These are phyloP conservation scores for Pseudocercospora ulei DNA, from an alignment of 2,329 filamentous ascomycete species.

Conservation along the genomic window DNA sequence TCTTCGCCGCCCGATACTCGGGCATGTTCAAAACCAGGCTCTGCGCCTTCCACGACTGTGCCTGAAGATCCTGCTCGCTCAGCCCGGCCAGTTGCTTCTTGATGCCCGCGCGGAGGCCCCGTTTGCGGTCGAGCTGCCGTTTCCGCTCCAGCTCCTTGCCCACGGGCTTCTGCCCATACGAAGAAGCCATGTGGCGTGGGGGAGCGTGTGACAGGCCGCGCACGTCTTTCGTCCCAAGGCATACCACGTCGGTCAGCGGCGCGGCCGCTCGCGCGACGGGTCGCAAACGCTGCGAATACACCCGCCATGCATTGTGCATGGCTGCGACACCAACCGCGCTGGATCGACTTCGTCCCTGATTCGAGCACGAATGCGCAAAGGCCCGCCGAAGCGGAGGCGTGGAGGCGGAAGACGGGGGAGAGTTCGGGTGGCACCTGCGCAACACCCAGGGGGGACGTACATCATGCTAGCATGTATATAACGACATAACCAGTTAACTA, in stretches of 20 bases:
- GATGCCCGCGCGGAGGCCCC: constrained; percentile 61
- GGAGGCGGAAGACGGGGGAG: too few species aligned
- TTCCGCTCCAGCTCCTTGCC: too few species aligned
- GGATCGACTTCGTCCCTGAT: too few species aligned
- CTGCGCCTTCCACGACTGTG: constrained; percentile 64
- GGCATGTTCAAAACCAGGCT: constrained; percentile 55
- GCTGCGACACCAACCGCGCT: not conserved
- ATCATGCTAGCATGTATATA: too few species aligned
- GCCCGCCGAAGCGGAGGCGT: too few species aligned
- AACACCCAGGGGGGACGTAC: too few species aligned
- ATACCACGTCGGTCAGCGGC: not conserved
- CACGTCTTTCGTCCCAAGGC: not conserved
- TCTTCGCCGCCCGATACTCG: constrained; percentile 64
- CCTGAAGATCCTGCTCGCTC: constrained; percentile 50
- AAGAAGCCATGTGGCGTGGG: constrained; percentile 18
- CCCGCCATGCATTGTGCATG: constrained; percentile 4
- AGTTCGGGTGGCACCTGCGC: too few species aligned
- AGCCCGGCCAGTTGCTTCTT: constrained; percentile 56
- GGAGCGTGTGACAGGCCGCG: not conserved
- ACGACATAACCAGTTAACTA: too few species aligned
- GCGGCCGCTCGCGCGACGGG: not conserved
- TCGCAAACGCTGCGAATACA: constrained; percentile 1
- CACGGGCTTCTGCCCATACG: too few species aligned
- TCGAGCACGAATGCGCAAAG: not conserved
- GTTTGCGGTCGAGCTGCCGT: too few species aligned